Conservation (phyloP, 306 rosid species). For the Glycine soja region DNA sequence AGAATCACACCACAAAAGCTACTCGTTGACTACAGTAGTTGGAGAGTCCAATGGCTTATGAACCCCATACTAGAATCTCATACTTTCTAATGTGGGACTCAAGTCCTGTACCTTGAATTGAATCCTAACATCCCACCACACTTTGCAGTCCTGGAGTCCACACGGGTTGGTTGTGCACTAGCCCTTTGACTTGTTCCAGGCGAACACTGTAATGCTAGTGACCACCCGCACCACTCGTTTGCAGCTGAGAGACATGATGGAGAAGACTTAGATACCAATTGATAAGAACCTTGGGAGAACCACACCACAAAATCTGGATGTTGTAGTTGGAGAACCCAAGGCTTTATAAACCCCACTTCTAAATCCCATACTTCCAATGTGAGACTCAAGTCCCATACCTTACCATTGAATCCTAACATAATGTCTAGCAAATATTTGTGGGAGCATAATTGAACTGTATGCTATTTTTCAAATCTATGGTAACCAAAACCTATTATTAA, state of each 20-base stretch:
- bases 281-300: not conserved
- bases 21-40: not conserved
- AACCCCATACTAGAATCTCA: not conserved
- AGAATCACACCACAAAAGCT: not conserved
- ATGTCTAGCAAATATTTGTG: constrained; percentile 28
- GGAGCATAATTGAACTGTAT: not conserved
- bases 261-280: not conserved
- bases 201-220: not conserved
- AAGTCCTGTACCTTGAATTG: not conserved
- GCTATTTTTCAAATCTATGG: constrained; percentile 21
- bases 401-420: not conserved
- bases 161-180: not conserved
- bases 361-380: not conserved
- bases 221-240: not conserved
- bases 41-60: not conserved
- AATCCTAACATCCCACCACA: not conserved
- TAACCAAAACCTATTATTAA: not conserved
- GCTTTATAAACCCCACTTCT: not conserved
- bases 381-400: not conserved
- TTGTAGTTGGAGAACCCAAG: not conserved
- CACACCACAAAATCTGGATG: not conserved
- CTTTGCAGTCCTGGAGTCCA: not conserved
- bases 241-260: not conserved
- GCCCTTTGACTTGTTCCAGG: not conserved
- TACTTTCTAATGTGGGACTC: not conserved